These are phyloP conservation scores for Trichoderma sp. DNA, from an alignment of 2,329 filamentous ascomycete species.

Conservation along the genomic window DNA sequence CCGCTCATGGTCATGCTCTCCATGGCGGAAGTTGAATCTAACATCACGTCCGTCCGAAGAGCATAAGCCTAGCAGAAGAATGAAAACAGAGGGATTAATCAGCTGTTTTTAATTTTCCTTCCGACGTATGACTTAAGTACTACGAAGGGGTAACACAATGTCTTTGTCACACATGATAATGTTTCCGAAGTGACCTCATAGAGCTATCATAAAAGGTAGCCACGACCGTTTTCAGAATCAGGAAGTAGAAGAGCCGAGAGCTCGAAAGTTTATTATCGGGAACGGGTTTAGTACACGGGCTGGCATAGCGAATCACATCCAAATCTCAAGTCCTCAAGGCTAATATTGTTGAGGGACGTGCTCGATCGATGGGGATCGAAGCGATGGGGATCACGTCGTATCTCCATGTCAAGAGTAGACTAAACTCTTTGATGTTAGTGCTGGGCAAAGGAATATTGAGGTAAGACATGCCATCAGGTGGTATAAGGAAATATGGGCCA, in stretches of 20 bases:
- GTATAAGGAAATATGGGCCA: neutral
- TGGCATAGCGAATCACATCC: neutral
- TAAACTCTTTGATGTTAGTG: neutral
- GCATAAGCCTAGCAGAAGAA: neutral
- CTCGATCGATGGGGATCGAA: neutral
- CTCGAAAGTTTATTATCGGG: neutral
- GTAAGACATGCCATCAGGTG: neutral
- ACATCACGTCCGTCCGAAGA: neutral
- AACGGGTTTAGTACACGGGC: neutral
- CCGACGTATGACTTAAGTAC: neutral
- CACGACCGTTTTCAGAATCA: neutral
- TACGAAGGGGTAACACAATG: neutral
- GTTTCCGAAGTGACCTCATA: neutral
- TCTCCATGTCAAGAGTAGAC: neutral
- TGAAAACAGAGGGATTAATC: neutral
- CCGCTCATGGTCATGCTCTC: neutral
- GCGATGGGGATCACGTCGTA: neutral
- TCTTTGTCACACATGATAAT: neutral
- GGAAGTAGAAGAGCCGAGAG: neutral
- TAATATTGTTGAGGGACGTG: neutral
- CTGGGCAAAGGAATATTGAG: neutral
- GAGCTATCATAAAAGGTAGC: neutral
- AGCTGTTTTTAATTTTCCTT: neutral
- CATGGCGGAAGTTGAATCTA: constrained; percentile 4
- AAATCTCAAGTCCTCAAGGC: neutral